These are phyloP conservation scores for Cymbopogon citratus DNA, from an alignment of 176 grass and related monocot genomes.

Conservation along the genomic window DNA sequence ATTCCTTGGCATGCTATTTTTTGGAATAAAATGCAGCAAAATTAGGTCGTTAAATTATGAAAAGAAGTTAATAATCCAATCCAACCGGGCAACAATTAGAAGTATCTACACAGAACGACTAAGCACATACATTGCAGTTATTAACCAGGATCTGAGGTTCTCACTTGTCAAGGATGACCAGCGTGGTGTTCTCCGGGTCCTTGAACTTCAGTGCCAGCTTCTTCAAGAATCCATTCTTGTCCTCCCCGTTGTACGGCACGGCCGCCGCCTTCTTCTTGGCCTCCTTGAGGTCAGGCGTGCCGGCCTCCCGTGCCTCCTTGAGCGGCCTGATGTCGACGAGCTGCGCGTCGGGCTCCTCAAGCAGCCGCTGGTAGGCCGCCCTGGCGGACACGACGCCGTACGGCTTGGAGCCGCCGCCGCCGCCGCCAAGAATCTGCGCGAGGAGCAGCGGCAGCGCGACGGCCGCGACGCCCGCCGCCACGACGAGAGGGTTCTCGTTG, in stretches of 20 bases:
- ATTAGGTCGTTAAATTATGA: neutral
- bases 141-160: neutral
- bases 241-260: slow-evolving; percentile 61
- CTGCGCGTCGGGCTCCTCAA: slow-evolving; percentile 55
- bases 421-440: slow-evolving; percentile 43
- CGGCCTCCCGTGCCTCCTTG: slow-evolving; percentile 52
- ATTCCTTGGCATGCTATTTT: neutral
- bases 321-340: slow-evolving; percentile 82
- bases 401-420: slow-evolving; percentile 43
- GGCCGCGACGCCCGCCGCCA: slow-evolving; percentile 37
- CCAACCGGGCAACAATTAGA: neutral
- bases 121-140: slow-evolving; percentile 34
- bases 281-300: slow-evolving; percentile 50
- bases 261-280: slow-evolving; percentile 70
- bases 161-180: slow-evolving; percentile 93
- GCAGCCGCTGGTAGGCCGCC: slow-evolving; percentile 55
- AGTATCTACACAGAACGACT: neutral
- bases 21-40: neutral
- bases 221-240: slow-evolving; percentile 83
- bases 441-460: slow-evolving; percentile 56
- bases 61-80: neutral
- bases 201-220: slow-evolving; percentile 66
- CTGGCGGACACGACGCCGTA: slow-evolving; percentile 44
- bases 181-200: slow-evolving; percentile 80
- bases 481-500: slow-evolving; percentile 51